Evolutionary conservation across 352 stramenopile genomes (phyloP), one percentile per base, ranked within the genome.

Genomic region (Thraustochytrium sp.): DNA sequence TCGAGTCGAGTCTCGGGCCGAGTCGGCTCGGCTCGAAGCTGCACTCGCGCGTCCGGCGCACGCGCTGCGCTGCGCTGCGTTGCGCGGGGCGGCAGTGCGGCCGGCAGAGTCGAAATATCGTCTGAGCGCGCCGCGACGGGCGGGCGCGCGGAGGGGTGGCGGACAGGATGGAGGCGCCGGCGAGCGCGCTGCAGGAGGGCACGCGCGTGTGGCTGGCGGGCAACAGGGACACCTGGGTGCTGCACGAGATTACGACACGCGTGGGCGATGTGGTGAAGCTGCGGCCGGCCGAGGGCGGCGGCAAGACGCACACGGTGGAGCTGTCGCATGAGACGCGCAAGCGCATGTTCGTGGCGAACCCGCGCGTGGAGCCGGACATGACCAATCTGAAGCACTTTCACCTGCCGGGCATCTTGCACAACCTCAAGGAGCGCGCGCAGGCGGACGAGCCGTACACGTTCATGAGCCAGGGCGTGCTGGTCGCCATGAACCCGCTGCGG

Each of bases 361-460:
- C 42, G 11, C 36, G 21, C 36, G 49, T 82, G 21, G 76, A 49
- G 46, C 9, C 94, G 86, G 92, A 96, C 85, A 95, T 96, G 92
- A 95, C 92, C 37, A 90, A 90, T 78, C 90, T 96, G 23, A 94
- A 94, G 86, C 94, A 94, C 86, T 94, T 96, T 85, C 91, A 96
- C 88, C 91, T 95, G 77, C 87, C 92, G 1, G 92, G 91, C 61
- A 90, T 96, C 77, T 85, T 95, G 75, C 89, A 95, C 87, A 96
- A 96, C 87, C 82, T 96, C 40, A 88, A 91, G 37, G 91, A 94
- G 85, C 90, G 92, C 40, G 93, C 91, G 64, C 91, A 92, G 86
- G 89, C 94, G 63, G 89, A 95, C 56, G 90, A 91, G 51, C 92
- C 93, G 26, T 97, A 96, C 89, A 97, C 92, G 51, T 96, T 96